A percentile compares a stretch with the other conserved stretches of the same genome.
These are phyloP conservation scores for Chlorella variabilis DNA, from an alignment of 163 green algal genomes.

Conservation along the genomic window DNA sequence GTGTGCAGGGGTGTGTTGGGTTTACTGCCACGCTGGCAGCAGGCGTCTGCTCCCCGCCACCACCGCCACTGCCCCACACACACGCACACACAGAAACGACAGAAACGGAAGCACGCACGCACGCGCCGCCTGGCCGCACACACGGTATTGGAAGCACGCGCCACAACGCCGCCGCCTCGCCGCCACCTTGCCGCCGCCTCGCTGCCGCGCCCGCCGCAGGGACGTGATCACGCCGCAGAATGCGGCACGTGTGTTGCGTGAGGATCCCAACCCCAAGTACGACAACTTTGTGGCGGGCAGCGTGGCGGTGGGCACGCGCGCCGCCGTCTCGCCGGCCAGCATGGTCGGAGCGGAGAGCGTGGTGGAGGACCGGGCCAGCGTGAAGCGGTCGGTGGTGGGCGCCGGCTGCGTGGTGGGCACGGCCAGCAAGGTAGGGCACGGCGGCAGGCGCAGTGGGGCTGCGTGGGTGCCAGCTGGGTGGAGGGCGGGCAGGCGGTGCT, in stretches of 20 bases:
- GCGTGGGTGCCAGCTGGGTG: too few species aligned
- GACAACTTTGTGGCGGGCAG: slow-evolving; percentile 79
- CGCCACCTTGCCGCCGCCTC: too few species aligned
- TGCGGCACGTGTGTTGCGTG: slow-evolving; percentile 41
- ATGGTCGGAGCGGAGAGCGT: slow-evolving; percentile 73
- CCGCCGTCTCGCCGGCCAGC: slow-evolving; percentile 72
- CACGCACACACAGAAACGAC: too few species aligned
- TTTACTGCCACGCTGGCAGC: neutral
- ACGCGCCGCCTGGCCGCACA: too few species aligned
- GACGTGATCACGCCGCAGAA: slow-evolving; percentile 48
- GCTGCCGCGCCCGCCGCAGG: slow-evolving; percentile 24
- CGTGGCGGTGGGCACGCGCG: slow-evolving; percentile 62
- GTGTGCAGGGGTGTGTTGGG: neutral
- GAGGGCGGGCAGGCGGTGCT: too few species aligned
- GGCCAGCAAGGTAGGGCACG: slow-evolving; percentile 34
- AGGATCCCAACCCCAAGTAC: slow-evolving; percentile 58
- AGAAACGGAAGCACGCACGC: too few species aligned
- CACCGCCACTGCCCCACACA: too few species aligned
- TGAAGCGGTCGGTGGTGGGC: slow-evolving; percentile 91
- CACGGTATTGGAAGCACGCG: too few species aligned
- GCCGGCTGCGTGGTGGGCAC: slow-evolving; percentile 59
- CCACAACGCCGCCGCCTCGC: too few species aligned
- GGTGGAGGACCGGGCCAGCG: slow-evolving; percentile 85
- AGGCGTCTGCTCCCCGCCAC: neutral
- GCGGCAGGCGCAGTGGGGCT: too few species aligned